Base-by-base conservation (phyloP, 176 grass and related monocot species). In the Lolium rigidum region DNA sequence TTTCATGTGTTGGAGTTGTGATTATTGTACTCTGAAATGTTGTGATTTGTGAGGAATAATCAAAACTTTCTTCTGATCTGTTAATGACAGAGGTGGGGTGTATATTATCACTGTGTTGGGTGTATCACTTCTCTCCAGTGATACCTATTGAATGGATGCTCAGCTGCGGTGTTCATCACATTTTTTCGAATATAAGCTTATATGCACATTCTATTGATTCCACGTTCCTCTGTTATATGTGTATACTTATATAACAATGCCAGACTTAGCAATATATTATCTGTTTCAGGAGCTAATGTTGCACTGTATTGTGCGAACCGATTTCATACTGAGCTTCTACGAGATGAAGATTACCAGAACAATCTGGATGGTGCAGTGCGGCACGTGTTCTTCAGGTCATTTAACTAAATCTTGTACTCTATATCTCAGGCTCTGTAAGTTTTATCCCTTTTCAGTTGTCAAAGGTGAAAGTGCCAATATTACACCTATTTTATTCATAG, bases 281-380 rank as follows among this genome's bases (percentile, higher is more conserved):
- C 62, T 78, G 5, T 83, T 77, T 70, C 80, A 88, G 86, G 86
- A 70, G 35, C 35, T 82, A 71, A 82, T 35, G 71, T 82, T 67
- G 79, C 86, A 58, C 8, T 16, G 60, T 65, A 76, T 58, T 87
- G 79, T 10, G 79, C 79, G 0, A 37, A 15, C 31, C 59, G 3
- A 21, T 87, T 87, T 76, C 86, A 77, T 67, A 68, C 0, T 47
- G 86, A 76, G 12, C 71, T 87, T 68, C 13, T 16, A 1, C 21
- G 21, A 14, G 47, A 82, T 68, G 37, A 24, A 76, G 26, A 68
- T 24, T 75, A 68, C 47, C 37, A 48, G 11, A 12, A 16, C 44
- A 46, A 82, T 77, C 8, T 68, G 10, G 52, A 2, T 67, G 35
- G 16, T 47, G 86, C 79, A 68, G 4, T 87, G 11, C 0, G 1